Conservation (phyloP, 2,329 filamentous ascomycete species). For the Monilinia laxa region DNA sequence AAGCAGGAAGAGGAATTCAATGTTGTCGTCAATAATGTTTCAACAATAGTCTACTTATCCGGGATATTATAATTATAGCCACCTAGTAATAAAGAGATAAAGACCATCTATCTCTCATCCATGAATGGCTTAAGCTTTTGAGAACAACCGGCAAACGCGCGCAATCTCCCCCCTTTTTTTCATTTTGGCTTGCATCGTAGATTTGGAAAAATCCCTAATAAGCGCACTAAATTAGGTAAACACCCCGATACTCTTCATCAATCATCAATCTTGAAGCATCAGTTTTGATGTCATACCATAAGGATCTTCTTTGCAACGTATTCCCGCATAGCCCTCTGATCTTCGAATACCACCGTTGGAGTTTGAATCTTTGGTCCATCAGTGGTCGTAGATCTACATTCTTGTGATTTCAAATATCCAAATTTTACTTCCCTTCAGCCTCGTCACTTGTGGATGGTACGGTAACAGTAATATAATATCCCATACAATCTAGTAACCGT, state of each 20-base stretch:
- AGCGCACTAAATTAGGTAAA: no score
- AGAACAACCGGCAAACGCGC: slow-evolving; percentile 15
- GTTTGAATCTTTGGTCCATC: not conserved
- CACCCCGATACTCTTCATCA: no score
- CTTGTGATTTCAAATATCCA: not conserved
- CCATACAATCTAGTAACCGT: not conserved
- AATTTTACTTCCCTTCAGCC: slow-evolving; percentile 5
- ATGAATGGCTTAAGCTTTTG: not conserved
- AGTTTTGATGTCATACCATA: no score
- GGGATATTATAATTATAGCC: no score
- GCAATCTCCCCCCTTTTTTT: slow-evolving; percentile 14
- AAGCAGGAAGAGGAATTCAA: no score
- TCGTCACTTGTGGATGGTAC: not conserved
- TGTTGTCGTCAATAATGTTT: not conserved
- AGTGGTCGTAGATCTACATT: not conserved
- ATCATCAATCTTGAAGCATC: no score
- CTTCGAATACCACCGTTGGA: not conserved
- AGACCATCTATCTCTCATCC: no score
- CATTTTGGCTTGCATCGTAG: not conserved
- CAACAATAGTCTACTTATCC: no score
- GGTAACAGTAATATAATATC: no score
- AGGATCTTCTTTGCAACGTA: no score
- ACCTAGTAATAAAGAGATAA: no score
- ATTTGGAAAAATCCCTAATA: no score
- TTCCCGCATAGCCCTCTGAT: not conserved